Base-by-base conservation (phyloP, 2,329 filamentous ascomycete genomes). In the Mycosphaerelloides madeirae region DNA sequence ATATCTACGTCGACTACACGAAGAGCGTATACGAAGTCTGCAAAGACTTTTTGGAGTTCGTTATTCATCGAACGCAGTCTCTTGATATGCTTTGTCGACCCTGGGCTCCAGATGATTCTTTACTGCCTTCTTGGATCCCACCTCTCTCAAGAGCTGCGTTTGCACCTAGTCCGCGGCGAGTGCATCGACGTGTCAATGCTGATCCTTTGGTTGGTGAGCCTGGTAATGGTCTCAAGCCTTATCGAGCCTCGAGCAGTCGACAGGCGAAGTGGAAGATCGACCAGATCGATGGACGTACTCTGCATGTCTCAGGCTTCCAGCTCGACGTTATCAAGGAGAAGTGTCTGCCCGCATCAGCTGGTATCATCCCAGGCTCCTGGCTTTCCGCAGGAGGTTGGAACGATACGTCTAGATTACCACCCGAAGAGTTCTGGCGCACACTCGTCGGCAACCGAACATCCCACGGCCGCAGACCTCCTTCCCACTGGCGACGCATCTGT, bases 321-420 rank as follows among this genome's bases (percentile, higher is more conserved):
- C 31, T 49, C 13, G 42, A 49, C 31, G 16, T 29, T 3, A 46
- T 52, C 22, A 29, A 28, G 12, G 35, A 38, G 35, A 49, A 44
- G 33, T 36, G 14, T n/a, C 42, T 20, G 3, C 16, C 35, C 12
- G 49, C 47, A 4, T 33, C 37, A 12, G 41, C 36, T 11, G 50
- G 44, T 4, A 49, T 49, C 6, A 48, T 53, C 7, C 48, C 50
- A n/a, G 28, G 19, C 8, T 19, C 31, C n/a, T 46, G 44, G 50
- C 25, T 43, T 14, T 11, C 13, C 8, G 41, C 31, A 5, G 29
- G 18, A 28, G 41, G 42, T 16, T 38, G 42, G 35, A 25, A 37
- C 3, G 33, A 43, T 31, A 12, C 14, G 15, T n/a, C 25, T 6
- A n/a, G 19, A 9, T 29, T 38, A 12, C 42, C 34, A 12, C 28